Base-by-base conservation (phyloP, 208 protist genomes). In the Trypanosoma rangeli region DNA sequence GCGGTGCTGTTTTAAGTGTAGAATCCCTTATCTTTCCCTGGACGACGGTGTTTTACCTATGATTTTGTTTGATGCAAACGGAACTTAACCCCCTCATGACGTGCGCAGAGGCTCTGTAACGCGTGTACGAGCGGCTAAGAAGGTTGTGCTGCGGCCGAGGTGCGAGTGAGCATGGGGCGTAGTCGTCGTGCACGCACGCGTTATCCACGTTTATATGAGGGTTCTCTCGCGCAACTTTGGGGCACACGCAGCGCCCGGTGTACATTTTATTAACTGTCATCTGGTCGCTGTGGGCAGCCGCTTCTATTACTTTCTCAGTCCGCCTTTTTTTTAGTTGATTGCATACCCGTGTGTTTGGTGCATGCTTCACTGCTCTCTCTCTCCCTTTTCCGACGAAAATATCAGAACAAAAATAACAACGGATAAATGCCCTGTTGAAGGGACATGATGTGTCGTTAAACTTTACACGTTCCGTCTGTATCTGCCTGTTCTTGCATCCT, bases 1-100 rank as follows among this genome's bases (percentile, higher is more conserved):
- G 65, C 54, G 72, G 22, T 65, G 59, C 26, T 78, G 73, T 54
- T 67, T 68, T 53, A 67, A 65, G 49, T 78, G 73, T 62, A 20
- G 73, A 53, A 68, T 58, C 50, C 64, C 56, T 55, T 54, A 68
- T 44, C 49, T 73, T 0, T 64, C 62, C 9, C n/a, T 78, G 42
- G 44, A 61, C 33, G 60, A 70, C 39, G 46, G 53, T 7, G 64
- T 73, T 66, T 50, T 74, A 20, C 58, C 37, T 78, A 22, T 46
- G 72, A 12, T 33, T 78, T 16, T 15, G 15, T 26, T 66, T 78
- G 24, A 73, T 64, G 59, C 65, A 78, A 24, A 33, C 68, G 22
- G 65, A 73, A 31, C 66, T 65, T 5, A 1, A 20, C 24, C 10
- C 44, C 3, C 73, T 65, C 48, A 49, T 49, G 29, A 54, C 65